Evolutionary conservation across 768 basidiomycete species (phyloP).

Genomic region (Trametes gibbosa): DNA sequence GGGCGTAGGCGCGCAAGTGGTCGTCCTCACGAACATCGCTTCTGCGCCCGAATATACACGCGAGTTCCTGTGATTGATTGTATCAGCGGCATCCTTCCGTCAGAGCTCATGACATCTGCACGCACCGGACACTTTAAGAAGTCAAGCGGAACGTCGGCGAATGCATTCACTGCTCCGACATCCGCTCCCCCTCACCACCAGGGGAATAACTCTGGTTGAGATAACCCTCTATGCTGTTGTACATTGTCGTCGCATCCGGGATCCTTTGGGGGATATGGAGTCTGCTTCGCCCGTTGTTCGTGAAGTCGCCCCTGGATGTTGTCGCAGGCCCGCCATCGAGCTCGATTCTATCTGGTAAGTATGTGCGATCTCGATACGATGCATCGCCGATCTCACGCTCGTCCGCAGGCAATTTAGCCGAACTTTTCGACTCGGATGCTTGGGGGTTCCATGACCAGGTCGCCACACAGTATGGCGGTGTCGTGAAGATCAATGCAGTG

Average conservation of each 20-base stretch:
- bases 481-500: conserved; percentile 20
- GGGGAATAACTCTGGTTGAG: too few relatives aligned
- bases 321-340: conserved; percentile 13
- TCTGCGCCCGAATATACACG: background rate
- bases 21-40: background rate
- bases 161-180: background rate
- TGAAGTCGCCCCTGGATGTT: conserved; percentile 12
- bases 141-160: too few relatives aligned
- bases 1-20: background rate
- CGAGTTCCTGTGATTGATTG: background rate
- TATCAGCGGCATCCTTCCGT: background rate
- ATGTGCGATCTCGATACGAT: too few relatives aligned
- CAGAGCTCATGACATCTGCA: background rate
- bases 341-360: conserved; percentile 16
- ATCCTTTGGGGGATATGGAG: conserved; percentile 14
- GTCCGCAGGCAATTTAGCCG: conserved; percentile 17
- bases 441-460: conserved; percentile 20
- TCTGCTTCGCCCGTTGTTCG: conserved; percentile 5
- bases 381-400: background rate
- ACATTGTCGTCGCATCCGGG: background rate
- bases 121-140: background rate
- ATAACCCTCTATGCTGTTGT: background rate
- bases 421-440: conserved; percentile 17
- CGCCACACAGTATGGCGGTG: conserved; percentile 15
- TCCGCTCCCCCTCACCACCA: background rate